Evolutionary conservation across 2,329 filamentous ascomycete genomes (phyloP).

Genomic region (Xylaria digitata): DNA sequence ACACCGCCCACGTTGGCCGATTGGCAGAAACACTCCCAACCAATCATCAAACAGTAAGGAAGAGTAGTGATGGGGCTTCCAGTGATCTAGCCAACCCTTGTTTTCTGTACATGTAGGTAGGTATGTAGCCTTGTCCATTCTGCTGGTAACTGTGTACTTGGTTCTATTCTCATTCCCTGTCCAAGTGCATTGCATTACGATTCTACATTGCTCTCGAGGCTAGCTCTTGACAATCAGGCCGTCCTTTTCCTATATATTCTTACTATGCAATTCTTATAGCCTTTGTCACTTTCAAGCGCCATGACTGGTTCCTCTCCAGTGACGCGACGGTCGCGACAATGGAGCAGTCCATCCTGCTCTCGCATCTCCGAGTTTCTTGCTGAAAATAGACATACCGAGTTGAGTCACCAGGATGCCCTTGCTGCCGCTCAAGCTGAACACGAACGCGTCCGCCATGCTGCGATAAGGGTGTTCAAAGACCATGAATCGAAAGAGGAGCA

Average conservation of each 20-base stretch:
- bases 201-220: slow-evolving; percentile 18
- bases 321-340: slow-evolving; percentile 52
- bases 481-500: slow-evolving; percentile 59
- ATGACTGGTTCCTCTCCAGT: slow-evolving; percentile 60
- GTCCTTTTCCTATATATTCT: not conserved
- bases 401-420: slow-evolving; percentile 73
- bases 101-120: not conserved
- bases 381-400: slow-evolving; percentile 70
- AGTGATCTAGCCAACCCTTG: slow-evolving; percentile 10
- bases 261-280: slow-evolving; percentile 42
- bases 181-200: not conserved
- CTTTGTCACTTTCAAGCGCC: slow-evolving; percentile 31
- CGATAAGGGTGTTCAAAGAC: slow-evolving; percentile 61
- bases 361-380: slow-evolving; percentile 71
- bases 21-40: not conserved
- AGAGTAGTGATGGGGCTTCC: slow-evolving; percentile 1
- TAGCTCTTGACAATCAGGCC: not conserved
- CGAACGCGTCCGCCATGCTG: slow-evolving; percentile 68
- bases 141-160: slow-evolving; percentile 15
- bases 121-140: slow-evolving; percentile 8
- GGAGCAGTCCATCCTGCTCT: slow-evolving; percentile 56
- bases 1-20: too few relatives aligned
- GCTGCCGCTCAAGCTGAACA: slow-evolving; percentile 74
- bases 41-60: slow-evolving; percentile 7
- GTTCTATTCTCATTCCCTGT: not conserved